Evolutionary conservation across 2,329 filamentous ascomycete genomes (phyloP).

Genomic region (Immersiporthe knoxdaviesiana): DNA sequence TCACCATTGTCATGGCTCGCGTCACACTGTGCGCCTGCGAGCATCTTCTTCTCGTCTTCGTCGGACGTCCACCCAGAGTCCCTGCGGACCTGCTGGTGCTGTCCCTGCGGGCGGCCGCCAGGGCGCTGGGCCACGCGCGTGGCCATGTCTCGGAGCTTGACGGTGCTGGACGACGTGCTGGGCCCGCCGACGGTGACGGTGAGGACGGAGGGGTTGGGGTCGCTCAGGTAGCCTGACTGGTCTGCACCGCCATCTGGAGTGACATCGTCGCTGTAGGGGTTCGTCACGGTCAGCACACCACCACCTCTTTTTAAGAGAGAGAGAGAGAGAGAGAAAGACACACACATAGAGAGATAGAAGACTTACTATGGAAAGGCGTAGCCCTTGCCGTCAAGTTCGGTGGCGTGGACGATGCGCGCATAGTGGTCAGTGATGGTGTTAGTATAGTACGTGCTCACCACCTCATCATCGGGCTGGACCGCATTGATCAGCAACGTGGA

Average conservation of each 20-base stretch:
- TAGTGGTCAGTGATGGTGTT: slow-evolving; percentile 67
- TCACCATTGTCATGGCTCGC: neutral
- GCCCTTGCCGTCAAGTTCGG: slow-evolving; percentile 61
- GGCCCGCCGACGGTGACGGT: slow-evolving; percentile 59
- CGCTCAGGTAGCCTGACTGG: slow-evolving; percentile 65
- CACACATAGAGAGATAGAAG: neutral
- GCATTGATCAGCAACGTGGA: slow-evolving; percentile 63
- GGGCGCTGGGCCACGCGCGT: slow-evolving; percentile 16
- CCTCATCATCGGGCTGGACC: slow-evolving; percentile 57
- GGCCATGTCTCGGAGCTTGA: slow-evolving; percentile 22
- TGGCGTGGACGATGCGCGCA: slow-evolving; percentile 64
- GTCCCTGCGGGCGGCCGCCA: slow-evolving; percentile 12
- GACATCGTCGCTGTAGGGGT: slow-evolving; percentile 63
- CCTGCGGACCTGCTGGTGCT: slow-evolving; percentile 11
- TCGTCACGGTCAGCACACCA: neutral
- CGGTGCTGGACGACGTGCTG: slow-evolving; percentile 14
- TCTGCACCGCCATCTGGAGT: slow-evolving; percentile 56
- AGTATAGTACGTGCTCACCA: slow-evolving; percentile 55
- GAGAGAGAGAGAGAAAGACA: neutral
- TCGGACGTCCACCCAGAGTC: slow-evolving; percentile 15
- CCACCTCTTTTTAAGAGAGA: neutral
- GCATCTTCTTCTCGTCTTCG: slow-evolving; percentile 26
- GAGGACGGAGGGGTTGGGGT: slow-evolving; percentile 57
- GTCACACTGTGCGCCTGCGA: slow-evolving; percentile 1
- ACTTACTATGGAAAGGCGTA: slow-evolving; percentile 68